Conservation (phyloP, 2,329 filamentous ascomycete genomes). For the Phialemoniopsis sp. region DNA sequence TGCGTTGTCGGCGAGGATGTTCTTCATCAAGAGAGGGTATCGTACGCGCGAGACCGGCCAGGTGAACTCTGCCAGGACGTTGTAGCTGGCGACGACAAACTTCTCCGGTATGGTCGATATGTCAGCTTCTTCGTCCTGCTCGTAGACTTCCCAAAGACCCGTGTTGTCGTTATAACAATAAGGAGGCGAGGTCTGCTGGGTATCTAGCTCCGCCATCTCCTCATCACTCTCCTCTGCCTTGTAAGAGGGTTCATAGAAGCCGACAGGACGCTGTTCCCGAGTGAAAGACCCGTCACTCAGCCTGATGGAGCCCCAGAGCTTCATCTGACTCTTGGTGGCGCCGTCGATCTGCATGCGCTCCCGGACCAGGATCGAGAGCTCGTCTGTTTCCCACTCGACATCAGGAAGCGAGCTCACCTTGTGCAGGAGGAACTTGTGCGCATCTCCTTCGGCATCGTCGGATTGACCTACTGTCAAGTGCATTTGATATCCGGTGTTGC, state of each 20-base stretch:
- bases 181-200: not conserved
- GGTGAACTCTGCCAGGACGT: conserved; percentile 47
- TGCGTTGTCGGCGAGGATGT: conserved; percentile 35
- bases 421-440: conserved; percentile 45
- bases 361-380: conserved; percentile 50
- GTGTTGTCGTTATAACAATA: too few species aligned
- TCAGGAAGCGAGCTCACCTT: conserved; percentile 45
- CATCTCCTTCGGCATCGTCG: conserved; percentile 34
- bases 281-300: conserved; percentile 15
- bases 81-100: conserved; percentile 42
- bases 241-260: conserved; percentile 13
- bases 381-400: conserved; percentile 41
- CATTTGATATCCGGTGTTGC: conserved; percentile 25
- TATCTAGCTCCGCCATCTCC: not conserved
- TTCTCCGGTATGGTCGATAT: conserved; percentile 3
- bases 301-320: conserved; percentile 48
- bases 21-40: conserved; percentile 37
- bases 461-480: conserved; percentile 62
- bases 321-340: conserved; percentile 43
- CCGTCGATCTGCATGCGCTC: conserved; percentile 27
- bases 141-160: too few species aligned
- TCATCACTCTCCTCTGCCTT: not conserved
- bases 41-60: conserved; percentile 37
- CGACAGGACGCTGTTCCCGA: conserved; percentile 12
- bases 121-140: not conserved